Percentiles rank a stretch among this genome's conserved stretches.
Evolutionary conservation across 2,329 filamentous ascomycete species (phyloP).

Genomic region (Chrysoporthe austroafricana): DNA sequence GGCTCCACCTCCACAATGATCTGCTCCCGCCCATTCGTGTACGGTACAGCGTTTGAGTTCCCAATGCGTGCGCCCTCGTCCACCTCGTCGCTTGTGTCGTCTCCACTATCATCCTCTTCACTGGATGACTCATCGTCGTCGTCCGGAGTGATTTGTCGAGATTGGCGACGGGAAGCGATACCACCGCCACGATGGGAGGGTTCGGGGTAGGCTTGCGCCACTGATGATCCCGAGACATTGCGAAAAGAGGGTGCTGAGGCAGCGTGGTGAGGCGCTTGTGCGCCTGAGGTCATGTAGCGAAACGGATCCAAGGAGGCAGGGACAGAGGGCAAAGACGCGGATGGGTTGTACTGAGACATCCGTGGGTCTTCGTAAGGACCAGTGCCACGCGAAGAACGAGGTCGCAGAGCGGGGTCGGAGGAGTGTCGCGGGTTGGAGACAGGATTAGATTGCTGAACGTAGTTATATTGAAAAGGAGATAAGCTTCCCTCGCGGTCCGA

Average conservation of each 20-base stretch:
- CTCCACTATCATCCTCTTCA: conserved; percentile 25
- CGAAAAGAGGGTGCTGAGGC: conserved; percentile 42
- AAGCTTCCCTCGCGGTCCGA: conserved; percentile 34
- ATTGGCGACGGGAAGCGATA: conserved; percentile 23
- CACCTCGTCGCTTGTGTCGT: conserved; percentile 41
- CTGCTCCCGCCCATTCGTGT: conserved; percentile 39
- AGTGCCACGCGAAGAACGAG: conserved; percentile 40
- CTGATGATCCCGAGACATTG: conserved; percentile 41
- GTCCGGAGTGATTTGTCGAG: conserved; percentile 24
- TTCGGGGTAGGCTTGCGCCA: conserved; percentile 10
- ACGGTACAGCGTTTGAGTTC: conserved; percentile 20
- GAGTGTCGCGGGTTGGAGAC: conserved; percentile 44
- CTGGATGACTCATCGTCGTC: conserved; percentile 21
- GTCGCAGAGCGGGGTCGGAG: conserved; percentile 47
- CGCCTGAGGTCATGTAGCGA: conserved; percentile 54
- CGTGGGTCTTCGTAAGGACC: conserved; percentile 40
- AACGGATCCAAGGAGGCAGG: conserved; percentile 51
- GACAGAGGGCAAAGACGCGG: conserved; percentile 37
- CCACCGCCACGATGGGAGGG: conserved; percentile 30
- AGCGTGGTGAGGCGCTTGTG: conserved; percentile 43
- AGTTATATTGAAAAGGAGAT: conserved; percentile 52
- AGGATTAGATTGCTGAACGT: conserved; percentile 41
- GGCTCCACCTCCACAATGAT: conserved; percentile 44
- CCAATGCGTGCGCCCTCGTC: conserved; percentile 21
- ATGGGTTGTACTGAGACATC: conserved; percentile 32